These are phyloP conservation scores for Dryadomyces quercus-mongolicae DNA, from an alignment of 2,329 filamentous ascomycete genomes.

Conservation along the genomic window DNA sequence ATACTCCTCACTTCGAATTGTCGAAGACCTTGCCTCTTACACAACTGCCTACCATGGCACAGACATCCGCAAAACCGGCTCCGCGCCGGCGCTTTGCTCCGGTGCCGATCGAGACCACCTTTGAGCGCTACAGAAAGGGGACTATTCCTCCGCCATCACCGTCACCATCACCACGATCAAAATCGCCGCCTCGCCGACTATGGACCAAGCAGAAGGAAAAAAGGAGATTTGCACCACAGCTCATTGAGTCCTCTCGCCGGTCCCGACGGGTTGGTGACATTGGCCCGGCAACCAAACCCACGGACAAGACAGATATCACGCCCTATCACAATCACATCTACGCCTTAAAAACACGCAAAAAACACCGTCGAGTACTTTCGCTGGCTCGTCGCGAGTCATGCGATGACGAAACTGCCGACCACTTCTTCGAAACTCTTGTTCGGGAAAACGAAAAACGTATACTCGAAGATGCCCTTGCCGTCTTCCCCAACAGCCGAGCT, in stretches of 20 bases:
- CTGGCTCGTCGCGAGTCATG: constrained; percentile 54
- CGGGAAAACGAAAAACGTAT: constrained; percentile 71
- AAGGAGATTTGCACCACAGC: constrained; percentile 58
- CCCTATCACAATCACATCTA: constrained; percentile 52
- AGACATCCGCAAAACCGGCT: background rate
- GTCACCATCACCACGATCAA: constrained; percentile 24
- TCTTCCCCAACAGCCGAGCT: constrained; percentile 61
- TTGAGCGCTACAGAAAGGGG: constrained; percentile 42
- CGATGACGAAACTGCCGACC: constrained; percentile 64
- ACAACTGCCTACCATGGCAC: constrained; percentile 1
- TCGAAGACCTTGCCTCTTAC: too few species aligned
- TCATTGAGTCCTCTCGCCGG: constrained; percentile 69
- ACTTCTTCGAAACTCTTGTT: constrained; percentile 68
- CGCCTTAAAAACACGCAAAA: constrained; percentile 32
- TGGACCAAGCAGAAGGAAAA: background rate
- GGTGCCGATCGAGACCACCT: constrained; percentile 61
- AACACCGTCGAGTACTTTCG: constrained; percentile 22
- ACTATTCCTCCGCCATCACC: constrained; percentile 44
- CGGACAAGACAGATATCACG: constrained; percentile 61
- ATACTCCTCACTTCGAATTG: too few species aligned
- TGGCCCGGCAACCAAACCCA: constrained; percentile 47
- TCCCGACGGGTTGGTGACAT: constrained; percentile 55
- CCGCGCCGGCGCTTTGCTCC: constrained; percentile 46
- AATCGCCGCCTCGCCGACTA: constrained; percentile 14
- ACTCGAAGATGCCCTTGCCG: constrained; percentile 57